phyloP scores from a whole-genome alignment of 2,329 filamentous ascomycete genomes.

The Fusarium sororula region DNA sequence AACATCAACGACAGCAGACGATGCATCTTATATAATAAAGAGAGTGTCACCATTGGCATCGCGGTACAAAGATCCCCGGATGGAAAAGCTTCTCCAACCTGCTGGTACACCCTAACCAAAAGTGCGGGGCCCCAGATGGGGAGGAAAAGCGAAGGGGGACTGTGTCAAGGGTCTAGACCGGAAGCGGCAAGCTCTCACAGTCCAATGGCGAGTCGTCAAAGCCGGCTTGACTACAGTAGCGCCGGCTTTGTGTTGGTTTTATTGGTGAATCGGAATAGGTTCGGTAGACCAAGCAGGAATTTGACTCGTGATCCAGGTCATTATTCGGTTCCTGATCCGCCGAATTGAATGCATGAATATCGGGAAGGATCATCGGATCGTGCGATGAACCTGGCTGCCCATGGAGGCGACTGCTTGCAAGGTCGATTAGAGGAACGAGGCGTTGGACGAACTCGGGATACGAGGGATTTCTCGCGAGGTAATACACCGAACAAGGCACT shows the following conservation, averaged over 20 bases:
- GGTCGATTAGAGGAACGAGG: not conserved
- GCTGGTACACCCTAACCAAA: not conserved
- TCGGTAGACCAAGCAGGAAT: not conserved
- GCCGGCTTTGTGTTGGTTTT: not conserved
- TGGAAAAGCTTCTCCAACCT: constrained; percentile 3
- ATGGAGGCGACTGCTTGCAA: too few relatives aligned
- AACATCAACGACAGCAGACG: too few relatives aligned
- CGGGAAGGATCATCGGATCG: not conserved
- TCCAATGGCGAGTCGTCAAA: not conserved
- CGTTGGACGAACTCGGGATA: too few relatives aligned
- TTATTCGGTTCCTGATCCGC: constrained; percentile 3
- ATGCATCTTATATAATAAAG: not conserved
- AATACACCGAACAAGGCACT: not conserved
- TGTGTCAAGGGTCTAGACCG: not conserved
- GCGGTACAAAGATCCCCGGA: not conserved
- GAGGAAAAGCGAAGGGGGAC: too few relatives aligned
- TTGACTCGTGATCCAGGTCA: not conserved
- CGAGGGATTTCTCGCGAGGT: not conserved
- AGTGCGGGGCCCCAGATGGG: constrained; percentile 15
- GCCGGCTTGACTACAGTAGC: not conserved
- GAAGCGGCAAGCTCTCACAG: rapidly evolving
- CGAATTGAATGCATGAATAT: not conserved
- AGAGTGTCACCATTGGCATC: not conserved
- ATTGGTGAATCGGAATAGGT: not conserved
- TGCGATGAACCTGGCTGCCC: not conserved